These are phyloP conservation scores for Chlorokybus atmophyticus DNA, from an alignment of 139 green algal genomes.

Conservation along the genomic window DNA sequence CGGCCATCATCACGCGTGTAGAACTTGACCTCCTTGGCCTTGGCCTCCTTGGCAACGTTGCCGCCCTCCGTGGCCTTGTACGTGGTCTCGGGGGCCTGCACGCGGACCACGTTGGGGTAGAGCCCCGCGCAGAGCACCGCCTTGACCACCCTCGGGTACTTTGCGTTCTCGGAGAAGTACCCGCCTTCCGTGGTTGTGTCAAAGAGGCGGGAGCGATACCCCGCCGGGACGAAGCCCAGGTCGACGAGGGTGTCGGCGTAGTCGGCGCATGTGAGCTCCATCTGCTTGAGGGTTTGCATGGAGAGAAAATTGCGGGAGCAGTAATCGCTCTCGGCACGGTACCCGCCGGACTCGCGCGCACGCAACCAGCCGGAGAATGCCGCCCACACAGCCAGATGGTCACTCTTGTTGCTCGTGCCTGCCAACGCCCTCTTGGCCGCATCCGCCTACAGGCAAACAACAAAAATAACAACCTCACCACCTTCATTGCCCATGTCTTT, in stretches of 20 bases:
- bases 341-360: slow-evolving; percentile 7
- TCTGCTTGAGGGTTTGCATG: slow-evolving; percentile 13
- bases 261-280: slow-evolving; percentile 25
- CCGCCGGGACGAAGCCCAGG: slow-evolving; percentile 19
- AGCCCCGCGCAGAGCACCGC: slow-evolving; percentile 58
- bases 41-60: slow-evolving; percentile 38
- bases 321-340: slow-evolving; percentile 4
- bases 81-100: slow-evolving; percentile 40
- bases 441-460: too few relatives aligned
- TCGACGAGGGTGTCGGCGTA: slow-evolving; percentile 14
- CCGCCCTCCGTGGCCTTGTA: slow-evolving; percentile 32
- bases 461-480: too few relatives aligned
- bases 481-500: too few relatives aligned
- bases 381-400: slow-evolving; percentile 26
- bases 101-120: slow-evolving; percentile 80
- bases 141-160: slow-evolving; percentile 39
- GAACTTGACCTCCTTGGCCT: slow-evolving; percentile 43
- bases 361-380: slow-evolving; percentile 23
- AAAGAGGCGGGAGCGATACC: slow-evolving; percentile 1
- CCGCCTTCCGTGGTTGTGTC: slow-evolving; percentile 1
- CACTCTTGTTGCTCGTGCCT: slow-evolving; percentile 18
- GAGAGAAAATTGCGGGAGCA: slow-evolving; percentile 25
- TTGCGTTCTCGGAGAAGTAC: slow-evolving; percentile 19
- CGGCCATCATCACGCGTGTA: slow-evolving; percentile 55
- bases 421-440: slow-evolving; percentile 19